Evolutionary conservation across 306 rosid species (phyloP).

Genomic region (Rosa persica): DNA sequence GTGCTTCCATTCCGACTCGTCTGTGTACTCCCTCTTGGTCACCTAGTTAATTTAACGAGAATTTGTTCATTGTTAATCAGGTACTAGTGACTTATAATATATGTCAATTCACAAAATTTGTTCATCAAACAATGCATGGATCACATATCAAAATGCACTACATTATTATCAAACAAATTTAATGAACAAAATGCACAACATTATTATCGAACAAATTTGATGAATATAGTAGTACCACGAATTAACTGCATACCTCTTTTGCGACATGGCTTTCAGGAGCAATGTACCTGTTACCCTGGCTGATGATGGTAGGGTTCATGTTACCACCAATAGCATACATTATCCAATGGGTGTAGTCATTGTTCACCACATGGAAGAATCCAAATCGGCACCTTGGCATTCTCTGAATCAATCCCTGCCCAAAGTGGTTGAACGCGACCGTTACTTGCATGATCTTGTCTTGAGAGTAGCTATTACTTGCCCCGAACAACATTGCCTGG

Average conservation of each 20-base stretch:
- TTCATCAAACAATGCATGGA: background rate
- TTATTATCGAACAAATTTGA: background rate
- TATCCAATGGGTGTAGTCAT: slow-evolving; percentile 78
- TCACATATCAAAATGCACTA: background rate
- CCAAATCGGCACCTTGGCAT: slow-evolving; percentile 78
- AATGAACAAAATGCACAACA: background rate
- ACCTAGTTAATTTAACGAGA: slow-evolving; percentile 28
- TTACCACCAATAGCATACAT: slow-evolving; percentile 95
- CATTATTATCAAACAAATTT: background rate
- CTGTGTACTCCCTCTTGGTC: slow-evolving; percentile 62
- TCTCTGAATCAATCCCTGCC: slow-evolving; percentile 63
- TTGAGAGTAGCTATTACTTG: slow-evolving; percentile 28
- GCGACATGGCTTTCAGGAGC: slow-evolving; percentile 32
- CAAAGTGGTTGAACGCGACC: slow-evolving; percentile 81
- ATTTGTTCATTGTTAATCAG: background rate
- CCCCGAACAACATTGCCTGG: slow-evolving; percentile 83
- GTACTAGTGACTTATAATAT: background rate
- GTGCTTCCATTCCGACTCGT: slow-evolving; percentile 29
- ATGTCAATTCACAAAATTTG: background rate
- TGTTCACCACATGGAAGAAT: slow-evolving; percentile 69
- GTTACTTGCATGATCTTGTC: slow-evolving; percentile 77
- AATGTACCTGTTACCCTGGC: slow-evolving; percentile 77
- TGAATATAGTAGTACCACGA: too few relatives aligned
- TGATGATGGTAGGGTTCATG: slow-evolving; percentile 62
- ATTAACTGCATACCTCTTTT: slow-evolving; percentile 52